A percentile compares a stretch with the other conserved stretches of the same genome.
phyloP scores from a whole-genome alignment of 148 eudicot species.

The Vaccinium macrocarpon region DNA sequence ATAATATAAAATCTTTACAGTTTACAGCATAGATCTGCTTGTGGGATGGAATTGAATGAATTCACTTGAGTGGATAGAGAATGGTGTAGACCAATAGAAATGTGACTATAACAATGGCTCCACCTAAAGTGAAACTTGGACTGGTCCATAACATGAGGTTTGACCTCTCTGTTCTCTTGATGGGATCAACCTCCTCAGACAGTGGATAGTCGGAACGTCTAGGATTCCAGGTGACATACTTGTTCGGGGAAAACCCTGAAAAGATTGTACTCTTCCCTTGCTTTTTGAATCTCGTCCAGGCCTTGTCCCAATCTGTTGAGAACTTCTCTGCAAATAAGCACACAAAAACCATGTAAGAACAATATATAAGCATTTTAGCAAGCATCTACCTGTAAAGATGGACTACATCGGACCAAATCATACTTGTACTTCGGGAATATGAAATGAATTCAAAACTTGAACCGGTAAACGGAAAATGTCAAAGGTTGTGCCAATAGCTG shows the following conservation, averaged over 20 bases:
- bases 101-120: conserved; percentile 67
- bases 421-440: background rate
- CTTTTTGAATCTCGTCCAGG: conserved; percentile 88
- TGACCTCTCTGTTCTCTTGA: conserved; percentile 83
- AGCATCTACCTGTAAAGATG: background rate
- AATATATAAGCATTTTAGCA: background rate
- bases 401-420: background rate
- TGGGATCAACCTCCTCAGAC: conserved; percentile 96
- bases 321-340: conserved; percentile 36
- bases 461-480: background rate
- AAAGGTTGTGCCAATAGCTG: background rate
- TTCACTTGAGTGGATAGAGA: conserved; percentile 68
- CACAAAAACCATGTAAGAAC: background rate
- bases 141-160: conserved; percentile 94
- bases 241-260: conserved; percentile 63
- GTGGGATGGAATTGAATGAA: background rate
- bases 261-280: conserved; percentile 61
- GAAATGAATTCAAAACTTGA: background rate
- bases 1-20: conserved; percentile 15
- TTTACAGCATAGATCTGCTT: background rate
- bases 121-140: conserved; percentile 71
- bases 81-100: conserved; percentile 74
- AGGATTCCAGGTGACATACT: conserved; percentile 95
- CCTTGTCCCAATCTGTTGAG: conserved; percentile 92
- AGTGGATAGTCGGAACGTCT: conserved; percentile 79